Evolutionary conservation across 257 asterid species (phyloP).

Genomic region (Plantago major): DNA sequence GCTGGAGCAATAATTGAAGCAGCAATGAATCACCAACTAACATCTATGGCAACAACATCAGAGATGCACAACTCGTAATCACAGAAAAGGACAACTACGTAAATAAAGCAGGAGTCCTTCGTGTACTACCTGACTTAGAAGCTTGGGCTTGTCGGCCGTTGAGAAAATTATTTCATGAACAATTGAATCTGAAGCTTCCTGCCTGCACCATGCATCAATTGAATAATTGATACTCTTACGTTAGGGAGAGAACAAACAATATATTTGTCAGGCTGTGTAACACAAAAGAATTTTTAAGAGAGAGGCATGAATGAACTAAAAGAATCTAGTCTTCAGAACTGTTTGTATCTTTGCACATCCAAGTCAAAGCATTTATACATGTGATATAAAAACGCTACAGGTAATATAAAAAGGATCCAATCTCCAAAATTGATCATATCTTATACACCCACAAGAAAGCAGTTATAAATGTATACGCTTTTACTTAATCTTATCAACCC

Average conservation of each 20-base stretch:
- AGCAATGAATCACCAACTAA: constrained; percentile 10
- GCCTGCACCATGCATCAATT: constrained; percentile 45
- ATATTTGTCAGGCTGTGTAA: background rate
- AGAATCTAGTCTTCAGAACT: background rate
- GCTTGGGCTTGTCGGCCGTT: constrained; percentile 87
- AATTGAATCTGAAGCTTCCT: constrained; percentile 43
- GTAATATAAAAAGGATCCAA: too few species aligned
- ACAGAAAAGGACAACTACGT: background rate
- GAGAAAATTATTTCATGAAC: constrained; percentile 84
- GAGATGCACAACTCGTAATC: too few species aligned
- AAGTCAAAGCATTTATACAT: background rate
- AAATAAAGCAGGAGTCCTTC: constrained; percentile 17
- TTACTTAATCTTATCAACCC: too few species aligned
- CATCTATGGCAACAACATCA: background rate
- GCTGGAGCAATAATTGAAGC: background rate
- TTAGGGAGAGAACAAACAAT: background rate
- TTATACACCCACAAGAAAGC: too few species aligned
- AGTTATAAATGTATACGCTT: too few species aligned
- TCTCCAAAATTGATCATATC: background rate
- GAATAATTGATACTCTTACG: constrained; percentile 11
- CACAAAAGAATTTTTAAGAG: background rate
- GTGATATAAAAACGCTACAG: background rate
- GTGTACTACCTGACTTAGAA: constrained; percentile 76
- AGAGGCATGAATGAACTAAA: background rate
- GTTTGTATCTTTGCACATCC: background rate